Evolutionary conservation across 768 basidiomycete genomes (phyloP).

Genomic region (Suillus plorans): DNA sequence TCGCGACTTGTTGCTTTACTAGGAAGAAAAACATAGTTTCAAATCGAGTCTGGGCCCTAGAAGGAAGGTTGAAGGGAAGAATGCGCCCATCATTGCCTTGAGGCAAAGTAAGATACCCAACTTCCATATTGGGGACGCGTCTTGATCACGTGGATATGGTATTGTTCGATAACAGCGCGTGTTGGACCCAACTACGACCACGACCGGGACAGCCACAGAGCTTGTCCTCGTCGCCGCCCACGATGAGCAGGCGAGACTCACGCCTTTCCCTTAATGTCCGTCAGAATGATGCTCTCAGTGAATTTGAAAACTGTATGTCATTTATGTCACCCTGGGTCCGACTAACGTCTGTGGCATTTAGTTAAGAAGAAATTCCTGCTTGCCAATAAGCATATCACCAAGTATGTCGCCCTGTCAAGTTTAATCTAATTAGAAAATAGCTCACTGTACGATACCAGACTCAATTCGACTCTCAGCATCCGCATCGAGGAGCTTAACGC

Average conservation of each 20-base stretch:
- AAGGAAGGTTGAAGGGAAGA: conserved; percentile 26
- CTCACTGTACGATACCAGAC: conserved; percentile 39
- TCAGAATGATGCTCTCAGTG: conserved; percentile 78
- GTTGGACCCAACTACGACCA: conserved; percentile 18
- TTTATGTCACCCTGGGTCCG: conserved; percentile 11
- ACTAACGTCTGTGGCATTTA: conserved; percentile 40
- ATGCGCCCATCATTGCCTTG: conserved; percentile 21
- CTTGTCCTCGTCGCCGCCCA: conserved; percentile 18
- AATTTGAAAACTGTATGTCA: conserved; percentile 81
- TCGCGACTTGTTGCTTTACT: conserved; percentile 13
- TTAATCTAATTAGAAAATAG: conserved; percentile 5
- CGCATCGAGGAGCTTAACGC: conserved; percentile 83
- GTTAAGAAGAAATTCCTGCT: conserved; percentile 93
- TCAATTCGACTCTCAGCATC: conserved; percentile 82
- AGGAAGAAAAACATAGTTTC: conserved; percentile 8
- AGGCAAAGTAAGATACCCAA: conserved; percentile 16
- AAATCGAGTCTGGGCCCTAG: conserved; percentile 12
- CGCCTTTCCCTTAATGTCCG: conserved; percentile 54
- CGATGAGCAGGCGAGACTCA: conserved; percentile 36
- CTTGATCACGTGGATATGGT: conserved; percentile 28
- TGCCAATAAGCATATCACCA: conserved; percentile 90
- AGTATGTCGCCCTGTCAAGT: conserved; percentile 43
- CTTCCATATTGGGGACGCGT: conserved; percentile 19
- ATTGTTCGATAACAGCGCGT: conserved; percentile 38
- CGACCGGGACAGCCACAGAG: conserved; percentile 21